Conservation (phyloP, 768 basidiomycete genomes). For the Pisolithus marmoratus region DNA sequence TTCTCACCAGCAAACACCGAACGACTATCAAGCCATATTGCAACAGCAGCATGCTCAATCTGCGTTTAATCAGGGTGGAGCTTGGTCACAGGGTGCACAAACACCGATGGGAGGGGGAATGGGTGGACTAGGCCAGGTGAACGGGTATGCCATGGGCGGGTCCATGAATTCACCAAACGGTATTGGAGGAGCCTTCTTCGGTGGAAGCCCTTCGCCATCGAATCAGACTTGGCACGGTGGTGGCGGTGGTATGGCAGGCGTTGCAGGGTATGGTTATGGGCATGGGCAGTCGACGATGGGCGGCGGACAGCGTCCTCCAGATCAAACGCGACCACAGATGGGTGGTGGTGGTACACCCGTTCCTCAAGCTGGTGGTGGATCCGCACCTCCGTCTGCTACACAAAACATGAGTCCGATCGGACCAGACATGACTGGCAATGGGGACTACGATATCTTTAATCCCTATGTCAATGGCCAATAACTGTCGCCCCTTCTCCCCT, state of each 20-base stretch:
- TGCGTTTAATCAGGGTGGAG: constrained; percentile 30
- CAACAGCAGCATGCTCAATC: constrained; percentile 29
- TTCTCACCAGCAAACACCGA: constrained; percentile 39
- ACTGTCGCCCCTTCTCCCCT: not conserved
- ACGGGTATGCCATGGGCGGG: constrained; percentile 15
- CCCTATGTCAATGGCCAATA: constrained; percentile 50
- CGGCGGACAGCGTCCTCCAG: constrained; percentile 16
- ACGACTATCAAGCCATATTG: constrained; percentile 33
- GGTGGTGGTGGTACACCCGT: constrained; percentile 50
- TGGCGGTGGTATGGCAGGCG: constrained; percentile 19
- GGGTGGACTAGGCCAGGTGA: constrained; percentile 31
- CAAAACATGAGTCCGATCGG: constrained; percentile 37
- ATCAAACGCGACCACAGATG: constrained; percentile 32
- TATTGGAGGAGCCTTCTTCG: constrained; percentile 19
- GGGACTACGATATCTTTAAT: constrained; percentile 56
- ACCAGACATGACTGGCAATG: constrained; percentile 35
- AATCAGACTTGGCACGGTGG: constrained; percentile 22
- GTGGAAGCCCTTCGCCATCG: constrained; percentile 20
- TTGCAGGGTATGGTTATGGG: constrained; percentile 22
- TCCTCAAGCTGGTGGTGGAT: constrained; percentile 15
- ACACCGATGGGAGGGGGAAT: constrained; percentile 40
- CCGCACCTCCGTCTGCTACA: not conserved
- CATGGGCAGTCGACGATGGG: constrained; percentile 22
- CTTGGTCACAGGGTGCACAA: constrained; percentile 52
- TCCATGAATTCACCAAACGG: constrained; percentile 34